Conservation (phyloP, 83 land plant genomes). For the Isoetes engelmannii region DNA sequence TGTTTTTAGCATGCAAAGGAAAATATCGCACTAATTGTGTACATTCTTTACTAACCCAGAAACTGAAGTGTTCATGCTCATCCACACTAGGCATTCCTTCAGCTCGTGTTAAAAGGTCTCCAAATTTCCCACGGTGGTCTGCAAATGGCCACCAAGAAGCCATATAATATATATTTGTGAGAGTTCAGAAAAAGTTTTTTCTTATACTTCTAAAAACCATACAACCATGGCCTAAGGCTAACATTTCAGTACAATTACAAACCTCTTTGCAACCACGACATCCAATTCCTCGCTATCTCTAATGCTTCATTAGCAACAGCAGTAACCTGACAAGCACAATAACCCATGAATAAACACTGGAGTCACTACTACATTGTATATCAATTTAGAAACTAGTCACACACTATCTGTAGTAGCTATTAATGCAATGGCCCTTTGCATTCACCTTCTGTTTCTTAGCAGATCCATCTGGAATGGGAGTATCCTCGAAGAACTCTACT, state of each 20-base stretch:
- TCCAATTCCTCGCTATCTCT: constrained; percentile 1
- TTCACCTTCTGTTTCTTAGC: constrained; percentile 13
- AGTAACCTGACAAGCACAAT: background rate
- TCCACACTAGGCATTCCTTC: constrained; percentile 13
- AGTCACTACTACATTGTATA: background rate
- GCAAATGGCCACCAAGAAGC: background rate
- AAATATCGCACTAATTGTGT: background rate
- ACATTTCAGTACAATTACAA: background rate
- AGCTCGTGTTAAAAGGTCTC: constrained; percentile 9
- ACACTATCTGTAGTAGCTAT: constrained; percentile 1
- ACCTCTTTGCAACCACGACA: background rate
- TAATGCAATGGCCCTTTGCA: background rate
- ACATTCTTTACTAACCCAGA: constrained; percentile 15
- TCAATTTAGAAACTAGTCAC: background rate
- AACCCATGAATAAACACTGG: background rate
- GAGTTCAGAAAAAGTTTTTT: background rate
- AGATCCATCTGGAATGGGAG: constrained; percentile 13
- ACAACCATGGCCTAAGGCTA: background rate
- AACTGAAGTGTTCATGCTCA: constrained; percentile 21
- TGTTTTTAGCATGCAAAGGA: background rate
- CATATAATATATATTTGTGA: background rate
- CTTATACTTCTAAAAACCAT: constrained; percentile 1
- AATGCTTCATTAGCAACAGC: background rate
- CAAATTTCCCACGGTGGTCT: constrained; percentile 4
- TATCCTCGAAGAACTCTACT: constrained; percentile 32